Conservation (phyloP, 164 flowering plant genomes). For the Vitis rupestris region DNA sequence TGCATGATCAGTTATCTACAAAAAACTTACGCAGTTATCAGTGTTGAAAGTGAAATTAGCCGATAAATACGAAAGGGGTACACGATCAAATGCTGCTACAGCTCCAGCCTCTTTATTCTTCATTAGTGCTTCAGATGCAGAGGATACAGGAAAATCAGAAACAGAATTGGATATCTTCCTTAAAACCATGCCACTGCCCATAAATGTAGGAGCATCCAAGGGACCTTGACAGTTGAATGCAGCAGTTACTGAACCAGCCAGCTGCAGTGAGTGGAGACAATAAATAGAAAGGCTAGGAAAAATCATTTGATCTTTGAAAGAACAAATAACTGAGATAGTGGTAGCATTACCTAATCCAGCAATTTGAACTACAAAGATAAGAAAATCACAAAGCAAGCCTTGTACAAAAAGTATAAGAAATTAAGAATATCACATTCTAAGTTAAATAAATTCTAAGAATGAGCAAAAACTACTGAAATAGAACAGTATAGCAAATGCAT, state of each 20-base stretch:
- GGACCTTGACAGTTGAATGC: conserved; percentile 98
- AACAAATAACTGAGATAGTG: not conserved
- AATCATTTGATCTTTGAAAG: not conserved
- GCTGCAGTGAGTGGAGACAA: conserved; percentile 41
- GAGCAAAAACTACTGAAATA: not conserved
- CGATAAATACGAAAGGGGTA: conserved; percentile 87
- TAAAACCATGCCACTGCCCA: conserved; percentile 91
- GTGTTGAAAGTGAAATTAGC: conserved; percentile 94
- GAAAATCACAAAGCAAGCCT: no score
- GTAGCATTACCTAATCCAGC: no score
- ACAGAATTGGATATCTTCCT: conserved; percentile 52
- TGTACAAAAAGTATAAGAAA: no score
- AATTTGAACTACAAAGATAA: no score
- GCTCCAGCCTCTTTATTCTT: conserved; percentile 92
- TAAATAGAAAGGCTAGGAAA: not conserved
- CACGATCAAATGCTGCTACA: conserved; percentile 89
- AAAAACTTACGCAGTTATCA: conserved; percentile 78
- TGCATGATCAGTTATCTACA: not conserved
- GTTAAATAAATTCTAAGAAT: not conserved
- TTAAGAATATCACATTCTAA: no score
- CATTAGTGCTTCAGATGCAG: conserved; percentile 74
- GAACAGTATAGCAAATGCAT: not conserved
- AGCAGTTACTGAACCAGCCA: conserved; percentile 94
- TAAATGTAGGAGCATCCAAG: conserved; percentile 87
- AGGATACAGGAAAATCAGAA: conserved; percentile 51